These are phyloP conservation scores for Dryas octopetala DNA, from an alignment of 306 rosid species.

Conservation along the genomic window DNA sequence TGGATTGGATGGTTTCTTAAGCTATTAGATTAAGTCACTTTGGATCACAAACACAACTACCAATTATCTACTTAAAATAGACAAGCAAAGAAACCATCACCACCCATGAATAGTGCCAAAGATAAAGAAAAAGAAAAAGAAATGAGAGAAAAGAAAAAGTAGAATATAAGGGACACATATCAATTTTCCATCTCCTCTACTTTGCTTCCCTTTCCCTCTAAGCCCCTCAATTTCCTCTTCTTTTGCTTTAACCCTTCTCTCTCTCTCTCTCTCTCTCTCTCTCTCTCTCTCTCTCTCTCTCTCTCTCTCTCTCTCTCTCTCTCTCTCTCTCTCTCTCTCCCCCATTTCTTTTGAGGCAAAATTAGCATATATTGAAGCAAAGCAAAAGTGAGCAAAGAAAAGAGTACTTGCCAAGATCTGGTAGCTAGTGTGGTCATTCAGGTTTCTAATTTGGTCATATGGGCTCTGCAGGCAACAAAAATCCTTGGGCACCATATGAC, in stretches of 20 bases:
- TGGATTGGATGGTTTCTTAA: constrained; percentile 6
- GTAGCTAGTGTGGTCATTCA: neutral
- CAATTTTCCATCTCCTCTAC: constrained; percentile 40
- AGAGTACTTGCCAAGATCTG: constrained; percentile 15
- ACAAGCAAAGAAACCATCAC: constrained; percentile 8
- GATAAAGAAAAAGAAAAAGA: neutral
- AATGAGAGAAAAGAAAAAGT: neutral
- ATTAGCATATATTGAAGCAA: constrained; percentile 1
- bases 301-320: too few relatives aligned
- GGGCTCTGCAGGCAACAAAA: constrained; percentile 43
- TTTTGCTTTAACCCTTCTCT: neutral
- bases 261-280: constrained; percentile 11
- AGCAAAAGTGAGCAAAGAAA: neutral
- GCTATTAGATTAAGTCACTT: neutral
- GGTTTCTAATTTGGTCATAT: constrained; percentile 18
- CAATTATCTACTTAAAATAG: constrained; percentile 2
- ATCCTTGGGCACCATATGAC: constrained; percentile 48
- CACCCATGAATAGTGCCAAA: neutral
- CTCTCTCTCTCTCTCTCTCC: too few relatives aligned
- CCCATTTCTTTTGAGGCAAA: neutral
- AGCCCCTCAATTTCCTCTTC: constrained; percentile 26
- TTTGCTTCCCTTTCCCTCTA: constrained; percentile 47
- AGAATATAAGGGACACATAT: constrained; percentile 26
- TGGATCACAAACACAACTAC: neutral
- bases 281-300: neutral